phyloP scores from a whole-genome alignment of 2,329 filamentous ascomycete genomes.

The Arachnopeziza araneosa region DNA sequence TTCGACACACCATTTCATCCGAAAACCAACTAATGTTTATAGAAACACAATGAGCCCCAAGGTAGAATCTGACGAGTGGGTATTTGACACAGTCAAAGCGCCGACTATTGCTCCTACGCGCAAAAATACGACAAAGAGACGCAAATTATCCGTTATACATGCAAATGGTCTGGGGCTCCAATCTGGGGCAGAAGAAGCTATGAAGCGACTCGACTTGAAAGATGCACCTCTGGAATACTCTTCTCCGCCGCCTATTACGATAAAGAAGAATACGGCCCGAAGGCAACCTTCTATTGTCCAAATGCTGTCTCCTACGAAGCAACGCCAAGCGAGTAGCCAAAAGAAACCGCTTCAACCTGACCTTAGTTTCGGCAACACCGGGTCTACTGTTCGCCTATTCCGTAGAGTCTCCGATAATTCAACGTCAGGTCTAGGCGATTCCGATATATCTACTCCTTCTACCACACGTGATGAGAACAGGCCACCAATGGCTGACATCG shows the following conservation, averaged over 20 bases:
- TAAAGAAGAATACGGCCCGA: constrained; percentile 52
- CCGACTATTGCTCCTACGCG: constrained; percentile 50
- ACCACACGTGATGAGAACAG: constrained; percentile 56
- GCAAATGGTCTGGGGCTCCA: constrained; percentile 33
- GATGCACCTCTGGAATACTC: constrained; percentile 53
- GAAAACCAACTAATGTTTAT: constrained; percentile 15
- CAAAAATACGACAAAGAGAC: constrained; percentile 46
- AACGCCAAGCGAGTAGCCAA: constrained; percentile 23
- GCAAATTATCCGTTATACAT: constrained; percentile 53
- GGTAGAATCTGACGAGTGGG: constrained; percentile 79
- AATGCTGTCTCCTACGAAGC: constrained; percentile 27
- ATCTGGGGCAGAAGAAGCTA: constrained; percentile 46
- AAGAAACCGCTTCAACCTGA: constrained; percentile 83
- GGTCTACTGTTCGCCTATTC: constrained; percentile 88
- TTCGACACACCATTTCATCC: background rate
- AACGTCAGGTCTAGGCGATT: constrained; percentile 22
- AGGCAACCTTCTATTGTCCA: constrained; percentile 34
- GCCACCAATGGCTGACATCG: constrained; percentile 50
- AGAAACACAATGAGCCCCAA: constrained; percentile 60
- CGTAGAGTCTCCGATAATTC: constrained; percentile 74
- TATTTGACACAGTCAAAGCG: constrained; percentile 87
- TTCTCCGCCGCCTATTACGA: constrained; percentile 49
- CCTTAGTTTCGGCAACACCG: constrained; percentile 88
- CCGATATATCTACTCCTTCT: constrained; percentile 14
- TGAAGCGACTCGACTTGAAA: constrained; percentile 55